Evolutionary conservation across 441 rosid species (phyloP).

Genomic region (Isatis lusitanica): DNA sequence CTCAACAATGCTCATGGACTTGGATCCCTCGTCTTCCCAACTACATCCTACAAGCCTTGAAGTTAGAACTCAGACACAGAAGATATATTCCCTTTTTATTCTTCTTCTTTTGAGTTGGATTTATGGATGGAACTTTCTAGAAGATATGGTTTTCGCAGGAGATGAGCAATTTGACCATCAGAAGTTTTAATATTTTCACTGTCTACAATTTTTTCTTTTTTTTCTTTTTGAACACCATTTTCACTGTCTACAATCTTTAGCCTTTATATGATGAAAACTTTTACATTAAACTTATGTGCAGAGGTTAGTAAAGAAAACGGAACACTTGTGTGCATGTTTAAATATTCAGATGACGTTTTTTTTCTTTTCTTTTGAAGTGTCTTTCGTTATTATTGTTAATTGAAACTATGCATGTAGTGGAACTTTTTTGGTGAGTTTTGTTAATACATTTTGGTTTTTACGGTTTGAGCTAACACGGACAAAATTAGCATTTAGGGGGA

Average conservation of each 20-base stretch:
- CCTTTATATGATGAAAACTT: slow-evolving; percentile 1
- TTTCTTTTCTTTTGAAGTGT: too few relatives aligned
- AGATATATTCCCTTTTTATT: slow-evolving; percentile 8
- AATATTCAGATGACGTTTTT: background rate
- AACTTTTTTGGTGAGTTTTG: too few relatives aligned
- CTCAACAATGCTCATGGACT: slow-evolving; percentile 11
- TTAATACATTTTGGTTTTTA: too few relatives aligned
- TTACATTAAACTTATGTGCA: slow-evolving; percentile 20
- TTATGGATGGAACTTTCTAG: slow-evolving; percentile 8
- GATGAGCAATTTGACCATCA: slow-evolving; percentile 8
- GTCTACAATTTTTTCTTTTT: slow-evolving; percentile 1
- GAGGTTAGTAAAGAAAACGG: background rate
- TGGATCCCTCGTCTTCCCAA: slow-evolving; percentile 1
- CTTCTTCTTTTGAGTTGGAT: slow-evolving; percentile 12
- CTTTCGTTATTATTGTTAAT: too few relatives aligned
- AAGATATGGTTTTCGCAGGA: slow-evolving; percentile 14
- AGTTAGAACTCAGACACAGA: slow-evolving; percentile 16
- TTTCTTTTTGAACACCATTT: too few relatives aligned
- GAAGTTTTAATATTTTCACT: slow-evolving; percentile 5
- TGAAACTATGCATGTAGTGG: too few relatives aligned
- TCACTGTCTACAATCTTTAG: slow-evolving; percentile 14
- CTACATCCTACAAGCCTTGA: slow-evolving; percentile 23
- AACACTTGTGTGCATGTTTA: slow-evolving; percentile 9
- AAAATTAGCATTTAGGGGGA: too few relatives aligned
- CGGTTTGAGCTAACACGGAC: too few relatives aligned